Evolutionary conservation across 345 rosid species (phyloP), one percentile per base, ranked within the genome.

Genomic region (Streptanthus diversifolius): DNA sequence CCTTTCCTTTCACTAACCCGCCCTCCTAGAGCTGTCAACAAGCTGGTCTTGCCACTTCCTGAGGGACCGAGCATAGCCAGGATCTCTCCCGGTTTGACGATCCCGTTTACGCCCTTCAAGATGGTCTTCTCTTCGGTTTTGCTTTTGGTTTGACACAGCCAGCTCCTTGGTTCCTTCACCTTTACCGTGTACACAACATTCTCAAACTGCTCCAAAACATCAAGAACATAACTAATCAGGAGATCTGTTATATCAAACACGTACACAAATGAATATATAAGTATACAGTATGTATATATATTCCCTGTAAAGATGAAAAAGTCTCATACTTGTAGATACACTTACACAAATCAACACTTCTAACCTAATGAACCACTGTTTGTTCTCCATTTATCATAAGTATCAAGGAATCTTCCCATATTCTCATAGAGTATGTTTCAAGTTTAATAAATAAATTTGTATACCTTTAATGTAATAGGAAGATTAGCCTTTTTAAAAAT

Each of bases 1-100:
- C 81, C 81, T n/a, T 76, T 37, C 7, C 74, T 66, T 15, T 75
- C 76, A 22, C 53, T 70, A 39, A 84, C 71, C 12, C 77, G 71
- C n/a, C 87, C 91, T 13, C 88, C 91, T 19, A 86, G 30, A 7
- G 88, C 87, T 0, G 84, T 80, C 60, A 86, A 40, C 3, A 83
- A 63, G 10, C 83, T 86, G 27, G 91, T 86, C 70, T 86, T 86
- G 45, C 87, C 87, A 18, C 85, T 81, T 5, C 88, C 88, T 1
- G 88, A 84, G 0, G 87, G 91, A 8, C 91, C 91, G 0, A 86
- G 71, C 87, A 86, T 76, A 52, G 88, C 88, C 14, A 86, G 48
- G 74, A 85, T 77, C 73, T 85, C 91, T 14, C 85, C 86, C 0
- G 88, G 88, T 45, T 80, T 66, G 9, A 83, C 82, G 7, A 72